phyloP scores from a whole-genome alignment of 23 red algal species.

The Cyanidiococcus yangmingshanensis region DNA sequence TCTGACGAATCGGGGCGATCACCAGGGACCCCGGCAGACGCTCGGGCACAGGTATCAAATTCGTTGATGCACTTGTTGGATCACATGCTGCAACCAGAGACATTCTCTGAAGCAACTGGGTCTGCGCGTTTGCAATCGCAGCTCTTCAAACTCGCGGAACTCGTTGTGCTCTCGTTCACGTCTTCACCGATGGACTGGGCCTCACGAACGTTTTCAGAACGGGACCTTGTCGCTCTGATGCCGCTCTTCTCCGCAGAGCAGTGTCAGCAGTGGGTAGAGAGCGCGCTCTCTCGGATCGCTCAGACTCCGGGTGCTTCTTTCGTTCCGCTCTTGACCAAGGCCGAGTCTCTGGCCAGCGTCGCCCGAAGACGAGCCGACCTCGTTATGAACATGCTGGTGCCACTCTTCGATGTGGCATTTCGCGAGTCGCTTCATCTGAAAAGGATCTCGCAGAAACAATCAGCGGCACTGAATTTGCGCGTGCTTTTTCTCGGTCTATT shows the following conservation, averaged over 20 bases:
- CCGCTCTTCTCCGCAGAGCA: neutral
- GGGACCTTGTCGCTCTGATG: neutral
- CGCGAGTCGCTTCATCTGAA: neutral
- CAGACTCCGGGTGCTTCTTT: neutral
- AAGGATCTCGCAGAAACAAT: conserved; percentile 11
- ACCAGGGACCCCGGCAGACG: neutral
- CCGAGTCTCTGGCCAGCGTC: neutral
- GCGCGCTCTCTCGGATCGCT: neutral
- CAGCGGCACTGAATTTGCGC: neutral
- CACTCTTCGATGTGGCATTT: conserved; percentile 3
- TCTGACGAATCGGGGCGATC: neutral
- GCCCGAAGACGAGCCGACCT: conserved; percentile 3
- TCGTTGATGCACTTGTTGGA: neutral
- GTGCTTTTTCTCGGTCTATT: conserved; percentile 1
- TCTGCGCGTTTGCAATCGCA: neutral
- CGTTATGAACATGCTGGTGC: neutral
- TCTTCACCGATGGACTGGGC: neutral
- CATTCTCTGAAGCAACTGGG: neutral
- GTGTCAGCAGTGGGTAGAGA: neutral
- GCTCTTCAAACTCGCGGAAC: conserved; percentile 7
- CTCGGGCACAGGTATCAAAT: neutral
- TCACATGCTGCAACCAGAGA: neutral
- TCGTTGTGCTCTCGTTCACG: conserved; percentile 11
- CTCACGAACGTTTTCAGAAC: neutral
- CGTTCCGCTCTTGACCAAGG: neutral